Evolutionary conservation across 352 stramenopile species (phyloP).

Genomic region (Phytophthora melonis): DNA sequence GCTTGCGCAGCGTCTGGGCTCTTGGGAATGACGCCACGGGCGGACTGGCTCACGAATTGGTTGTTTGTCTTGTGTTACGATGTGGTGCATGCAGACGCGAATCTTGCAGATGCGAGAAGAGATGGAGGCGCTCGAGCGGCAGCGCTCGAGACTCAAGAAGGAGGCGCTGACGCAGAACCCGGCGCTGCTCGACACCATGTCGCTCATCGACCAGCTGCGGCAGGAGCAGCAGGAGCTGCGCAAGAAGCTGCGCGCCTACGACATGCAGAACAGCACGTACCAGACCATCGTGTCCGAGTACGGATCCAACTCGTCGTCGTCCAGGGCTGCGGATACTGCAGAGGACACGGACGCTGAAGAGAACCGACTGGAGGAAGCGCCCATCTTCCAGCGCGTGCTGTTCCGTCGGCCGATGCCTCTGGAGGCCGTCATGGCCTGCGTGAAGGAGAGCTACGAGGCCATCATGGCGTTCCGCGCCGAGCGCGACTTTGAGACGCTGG

Average conservation of each 20-base stretch:
- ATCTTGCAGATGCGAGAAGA: slow-evolving; percentile 58
- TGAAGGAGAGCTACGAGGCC: slow-evolving; percentile 64
- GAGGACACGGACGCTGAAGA: slow-evolving; percentile 15
- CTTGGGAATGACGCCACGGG: no score
- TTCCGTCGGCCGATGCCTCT: slow-evolving; percentile 47
- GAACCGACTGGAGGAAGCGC: slow-evolving; percentile 26
- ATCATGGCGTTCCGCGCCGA: slow-evolving; percentile 68
- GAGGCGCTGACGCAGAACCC: slow-evolving; percentile 25
- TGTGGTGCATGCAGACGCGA: slow-evolving; percentile 33
- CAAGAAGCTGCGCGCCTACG: slow-evolving; percentile 42
- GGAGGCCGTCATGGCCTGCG: slow-evolving; percentile 51
- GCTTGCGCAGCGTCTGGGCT: no score
- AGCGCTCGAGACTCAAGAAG: slow-evolving; percentile 53
- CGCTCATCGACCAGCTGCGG: slow-evolving; percentile 58
- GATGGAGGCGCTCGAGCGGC: slow-evolving; percentile 52
- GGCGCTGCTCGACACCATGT: slow-evolving; percentile 45
- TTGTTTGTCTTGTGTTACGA: background rate
- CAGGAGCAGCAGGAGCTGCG: slow-evolving; percentile 48
- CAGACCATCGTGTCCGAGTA: slow-evolving; percentile 65
- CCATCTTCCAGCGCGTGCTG: slow-evolving; percentile 67
- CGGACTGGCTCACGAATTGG: background rate
- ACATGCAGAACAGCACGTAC: slow-evolving; percentile 69
- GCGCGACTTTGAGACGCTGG: slow-evolving; percentile 52
- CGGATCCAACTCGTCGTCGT: slow-evolving; percentile 16
- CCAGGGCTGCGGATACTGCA: background rate